A percentile compares a stretch with the other conserved stretches of the same genome.
These are phyloP conservation scores for Pseudocercospora crystallina DNA, from an alignment of 2,329 filamentous ascomycete species.

Conservation along the genomic window DNA sequence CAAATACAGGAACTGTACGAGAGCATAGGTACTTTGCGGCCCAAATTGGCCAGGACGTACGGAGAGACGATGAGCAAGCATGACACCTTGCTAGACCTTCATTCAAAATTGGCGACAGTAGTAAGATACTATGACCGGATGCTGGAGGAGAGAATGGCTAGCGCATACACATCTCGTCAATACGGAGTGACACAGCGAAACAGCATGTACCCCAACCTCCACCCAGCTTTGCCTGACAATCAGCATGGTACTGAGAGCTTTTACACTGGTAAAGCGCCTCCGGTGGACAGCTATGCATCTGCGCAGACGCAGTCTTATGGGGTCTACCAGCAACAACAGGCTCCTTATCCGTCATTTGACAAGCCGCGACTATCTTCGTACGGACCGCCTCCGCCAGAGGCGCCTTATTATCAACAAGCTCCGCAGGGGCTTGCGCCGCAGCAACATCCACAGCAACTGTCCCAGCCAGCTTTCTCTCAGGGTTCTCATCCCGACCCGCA, in stretches of 20 bases:
- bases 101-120: constrained; percentile 92
- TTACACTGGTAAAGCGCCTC: constrained; percentile 67
- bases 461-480: constrained; percentile 22
- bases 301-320: constrained; percentile 51
- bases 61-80: constrained; percentile 99
- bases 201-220: constrained; percentile 70
- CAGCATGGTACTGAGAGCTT: constrained; percentile 70
- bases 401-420: constrained; percentile 30
- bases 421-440: constrained; percentile 24
- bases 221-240: constrained; percentile 50
- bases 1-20: constrained; percentile 98
- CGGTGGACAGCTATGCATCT: constrained; percentile 46
- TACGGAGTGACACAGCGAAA: constrained; percentile 44
- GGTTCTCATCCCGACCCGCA: constrained; percentile 12
- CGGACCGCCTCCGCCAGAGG: constrained; percentile 30
- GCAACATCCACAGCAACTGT: constrained; percentile 34
- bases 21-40: constrained; percentile 87
- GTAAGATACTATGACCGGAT: constrained; percentile 97
- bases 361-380: constrained; percentile 23
- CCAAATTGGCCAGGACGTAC: constrained; percentile 91
- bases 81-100: constrained; percentile 88
- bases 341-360: constrained; percentile 37
- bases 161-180: constrained; percentile 79
- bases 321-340: constrained; percentile 40
- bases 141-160: constrained; percentile 92